Conservation (phyloP, 768 basidiomycete genomes). For the Phanerochaete carnosa region DNA sequence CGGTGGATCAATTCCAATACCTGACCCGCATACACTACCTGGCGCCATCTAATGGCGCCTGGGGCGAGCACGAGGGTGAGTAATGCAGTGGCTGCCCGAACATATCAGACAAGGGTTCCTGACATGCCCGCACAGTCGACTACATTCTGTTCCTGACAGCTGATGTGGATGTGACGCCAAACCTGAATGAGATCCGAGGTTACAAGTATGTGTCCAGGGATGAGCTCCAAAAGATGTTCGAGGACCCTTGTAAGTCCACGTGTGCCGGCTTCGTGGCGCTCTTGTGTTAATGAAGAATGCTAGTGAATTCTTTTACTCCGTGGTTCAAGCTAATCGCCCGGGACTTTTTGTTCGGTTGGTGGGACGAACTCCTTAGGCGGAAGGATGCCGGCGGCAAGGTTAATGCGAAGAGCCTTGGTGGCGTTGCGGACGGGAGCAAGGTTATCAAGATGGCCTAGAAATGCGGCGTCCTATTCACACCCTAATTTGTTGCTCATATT, state of each 20-base stretch:
- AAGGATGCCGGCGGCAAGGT: constrained; percentile 54
- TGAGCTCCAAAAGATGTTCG: constrained; percentile 90
- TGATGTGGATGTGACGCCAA: constrained; percentile 78
- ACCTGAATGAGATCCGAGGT: constrained; percentile 89
- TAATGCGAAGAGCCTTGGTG: constrained; percentile 58
- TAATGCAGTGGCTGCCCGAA: not conserved
- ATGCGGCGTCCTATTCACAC: not conserved
- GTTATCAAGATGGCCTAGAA: constrained; percentile 62
- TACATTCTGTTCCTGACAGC: constrained; percentile 95
- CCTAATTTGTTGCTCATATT: not conserved
- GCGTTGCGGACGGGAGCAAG: constrained; percentile 66
- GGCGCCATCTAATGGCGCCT: constrained; percentile 86
- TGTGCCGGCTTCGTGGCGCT: not conserved
- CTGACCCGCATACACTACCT: constrained; percentile 96
- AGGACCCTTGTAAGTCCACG: constrained; percentile 55
- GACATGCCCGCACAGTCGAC: constrained; percentile 60
- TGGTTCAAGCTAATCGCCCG: constrained; percentile 99
- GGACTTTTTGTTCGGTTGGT: constrained; percentile 97
- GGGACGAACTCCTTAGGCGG: constrained; percentile 82
- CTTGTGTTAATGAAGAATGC: not conserved
- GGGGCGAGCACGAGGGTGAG: constrained; percentile 98
- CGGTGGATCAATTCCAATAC: constrained; percentile 86
- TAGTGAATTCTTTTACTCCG: constrained; percentile 90
- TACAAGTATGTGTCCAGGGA: constrained; percentile 87
- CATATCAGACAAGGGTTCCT: not conserved